phyloP scores from a whole-genome alignment of 176 grass and related monocot genomes.

The Elaeis guineensis region DNA sequence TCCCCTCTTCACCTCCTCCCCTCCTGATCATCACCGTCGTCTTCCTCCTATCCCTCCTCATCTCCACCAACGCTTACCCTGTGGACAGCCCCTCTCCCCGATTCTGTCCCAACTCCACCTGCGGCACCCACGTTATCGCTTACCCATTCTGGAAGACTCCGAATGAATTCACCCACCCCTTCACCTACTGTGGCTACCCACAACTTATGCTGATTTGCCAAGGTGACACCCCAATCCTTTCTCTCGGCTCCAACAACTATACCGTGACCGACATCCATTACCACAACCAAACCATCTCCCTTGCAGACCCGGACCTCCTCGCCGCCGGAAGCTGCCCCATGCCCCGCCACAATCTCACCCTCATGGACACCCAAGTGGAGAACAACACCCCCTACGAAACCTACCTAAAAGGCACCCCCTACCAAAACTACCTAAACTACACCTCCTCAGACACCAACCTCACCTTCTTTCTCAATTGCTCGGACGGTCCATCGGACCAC shows the following conservation, averaged over 20 bases:
- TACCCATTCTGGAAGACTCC: slow-evolving; percentile 51
- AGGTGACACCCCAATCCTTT: slow-evolving; percentile 20
- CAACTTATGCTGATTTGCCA: slow-evolving; percentile 43
- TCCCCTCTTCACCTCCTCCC: no score
- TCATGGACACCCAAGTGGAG: not conserved
- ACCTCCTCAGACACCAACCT: not conserved
- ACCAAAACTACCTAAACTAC: not conserved
- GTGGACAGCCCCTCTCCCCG: no score
- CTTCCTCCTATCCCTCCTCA: no score
- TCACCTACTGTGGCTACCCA: slow-evolving; percentile 28
- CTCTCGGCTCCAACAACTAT: slow-evolving; percentile 18
- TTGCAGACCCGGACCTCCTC: slow-evolving; percentile 25
- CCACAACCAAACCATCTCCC: not conserved
- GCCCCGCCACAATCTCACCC: not conserved
- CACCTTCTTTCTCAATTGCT: slow-evolving; percentile 14
- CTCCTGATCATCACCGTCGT: no score
- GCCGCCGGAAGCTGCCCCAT: not conserved
- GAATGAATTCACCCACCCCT: not conserved
- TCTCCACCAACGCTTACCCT: no score
- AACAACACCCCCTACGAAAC: no score
- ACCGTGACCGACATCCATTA: slow-evolving; percentile 25
- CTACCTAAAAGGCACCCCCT: no score
- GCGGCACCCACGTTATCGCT: slow-evolving; percentile 16
- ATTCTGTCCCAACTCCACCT: not conserved
- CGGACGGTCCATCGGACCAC: not conserved